Conservation (phyloP, 148 eudicot genomes). For the Bassia scoparia region DNA sequence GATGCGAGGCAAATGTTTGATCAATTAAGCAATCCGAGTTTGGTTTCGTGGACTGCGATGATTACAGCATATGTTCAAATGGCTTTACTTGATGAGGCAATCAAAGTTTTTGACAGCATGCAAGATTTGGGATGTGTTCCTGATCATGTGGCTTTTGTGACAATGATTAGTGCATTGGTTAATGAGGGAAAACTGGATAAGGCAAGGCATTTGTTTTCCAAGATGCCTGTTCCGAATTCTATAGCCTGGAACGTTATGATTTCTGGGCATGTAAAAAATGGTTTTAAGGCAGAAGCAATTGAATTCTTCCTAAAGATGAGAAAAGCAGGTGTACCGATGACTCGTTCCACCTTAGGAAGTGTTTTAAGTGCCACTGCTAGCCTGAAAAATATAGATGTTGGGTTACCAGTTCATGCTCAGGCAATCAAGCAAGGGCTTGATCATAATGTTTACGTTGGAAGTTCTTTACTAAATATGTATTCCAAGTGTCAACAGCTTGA, state of each 20-base stretch:
- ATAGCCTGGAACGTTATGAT: conserved; percentile 89
- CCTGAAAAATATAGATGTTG: conserved; percentile 46
- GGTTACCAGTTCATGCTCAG: conserved; percentile 65
- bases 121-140: conserved; percentile 41
- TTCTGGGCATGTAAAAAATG: conserved; percentile 66
- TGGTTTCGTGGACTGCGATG: conserved; percentile 78
- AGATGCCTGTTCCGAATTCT: conserved; percentile 55
- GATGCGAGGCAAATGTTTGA: conserved; percentile 71
- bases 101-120: conserved; percentile 54
- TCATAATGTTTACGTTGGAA: conserved; percentile 80
- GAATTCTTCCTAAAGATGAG: conserved; percentile 53
- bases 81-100: conserved; percentile 59
- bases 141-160: conserved; percentile 63
- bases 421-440: conserved; percentile 76
- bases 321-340: conserved; percentile 47
- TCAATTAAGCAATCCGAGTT: conserved; percentile 38
- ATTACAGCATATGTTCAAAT: conserved; percentile 57
- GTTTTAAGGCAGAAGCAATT: conserved; percentile 53
- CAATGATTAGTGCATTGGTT: conserved; percentile 64
- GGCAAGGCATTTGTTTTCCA: conserved; percentile 54
- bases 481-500: conserved; percentile 65
- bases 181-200: conserved; percentile 57
- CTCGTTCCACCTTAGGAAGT: conserved; percentile 84
- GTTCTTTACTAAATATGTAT: conserved; percentile 82
- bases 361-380: conserved; percentile 76